A percentile compares a stretch with the other conserved stretches of the same genome.
These are phyloP conservation scores for Thielaviopsis euricoi DNA, from an alignment of 2,329 filamentous ascomycete species.

Conservation along the genomic window DNA sequence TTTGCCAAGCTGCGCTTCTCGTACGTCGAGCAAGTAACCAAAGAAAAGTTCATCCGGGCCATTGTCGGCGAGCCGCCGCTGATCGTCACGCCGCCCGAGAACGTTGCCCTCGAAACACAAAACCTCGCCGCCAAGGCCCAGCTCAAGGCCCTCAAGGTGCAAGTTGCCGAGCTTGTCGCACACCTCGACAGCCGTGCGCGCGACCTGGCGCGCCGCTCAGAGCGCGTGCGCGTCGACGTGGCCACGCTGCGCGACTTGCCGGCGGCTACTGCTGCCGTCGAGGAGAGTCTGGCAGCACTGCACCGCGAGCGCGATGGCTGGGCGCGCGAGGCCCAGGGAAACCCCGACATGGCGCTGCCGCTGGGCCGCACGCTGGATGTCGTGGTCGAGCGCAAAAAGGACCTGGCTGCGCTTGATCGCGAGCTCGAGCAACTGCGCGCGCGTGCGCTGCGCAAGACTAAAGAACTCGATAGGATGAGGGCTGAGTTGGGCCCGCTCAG, in stretches of 20 bases:
- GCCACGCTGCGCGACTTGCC: slow-evolving; percentile 35
- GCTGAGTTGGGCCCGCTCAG: slow-evolving; percentile 54
- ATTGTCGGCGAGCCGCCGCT: slow-evolving; percentile 83
- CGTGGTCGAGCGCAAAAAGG: slow-evolving; percentile 32
- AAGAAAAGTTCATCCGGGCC: slow-evolving; percentile 89
- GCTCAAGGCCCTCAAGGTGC: slow-evolving; percentile 64
- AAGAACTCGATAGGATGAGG: slow-evolving; percentile 49
- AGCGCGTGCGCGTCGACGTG: slow-evolving; percentile 32
- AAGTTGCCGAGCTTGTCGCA: slow-evolving; percentile 56
- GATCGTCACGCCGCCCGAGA: slow-evolving; percentile 69
- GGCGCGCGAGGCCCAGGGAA: slow-evolving; percentile 14
- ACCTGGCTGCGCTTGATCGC: slow-evolving; percentile 40
- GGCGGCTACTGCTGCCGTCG: slow-evolving; percentile 28
- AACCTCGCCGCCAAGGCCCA: slow-evolving; percentile 56
- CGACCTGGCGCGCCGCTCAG: slow-evolving; percentile 38
- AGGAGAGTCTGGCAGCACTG: slow-evolving; percentile 30
- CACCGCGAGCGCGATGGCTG: slow-evolving; percentile 22
- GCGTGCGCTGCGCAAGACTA: slow-evolving; percentile 47
- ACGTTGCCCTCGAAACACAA: slow-evolving; percentile 53
- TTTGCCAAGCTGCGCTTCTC: slow-evolving; percentile 94
- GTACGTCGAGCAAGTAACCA: slow-evolving; percentile 95
- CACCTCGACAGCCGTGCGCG: slow-evolving; percentile 52
- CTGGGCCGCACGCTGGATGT: slow-evolving; percentile 39
- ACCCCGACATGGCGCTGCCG: slow-evolving; percentile 33
- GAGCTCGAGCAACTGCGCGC: slow-evolving; percentile 47